Base-by-base conservation (phyloP, 2,329 filamentous ascomycete genomes). In the Fusarium transvaalense region DNA sequence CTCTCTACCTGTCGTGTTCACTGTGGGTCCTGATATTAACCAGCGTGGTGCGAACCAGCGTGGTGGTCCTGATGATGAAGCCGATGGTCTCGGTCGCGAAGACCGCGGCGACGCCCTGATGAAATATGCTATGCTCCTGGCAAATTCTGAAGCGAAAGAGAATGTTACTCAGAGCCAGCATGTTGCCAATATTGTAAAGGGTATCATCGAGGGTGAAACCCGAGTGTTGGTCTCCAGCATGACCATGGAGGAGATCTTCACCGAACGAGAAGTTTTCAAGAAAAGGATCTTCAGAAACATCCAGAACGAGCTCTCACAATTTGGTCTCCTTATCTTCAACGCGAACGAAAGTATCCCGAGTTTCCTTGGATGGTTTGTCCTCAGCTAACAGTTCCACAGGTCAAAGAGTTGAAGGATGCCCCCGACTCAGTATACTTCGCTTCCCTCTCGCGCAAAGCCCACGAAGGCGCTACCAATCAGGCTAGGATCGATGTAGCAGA, bases 241-340 rank as follows among this genome's bases (percentile, higher is more conserved):
- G 92, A 94, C 92, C n/a, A 95, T 96, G 91, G 92, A 95, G 76
- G 92, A 96, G 79, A 92, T 97, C 61, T 94, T 94, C 78, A 91
- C 89, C 63, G 90, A 92, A 79, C 84, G 92, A 34, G 89, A 92
- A 71, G 83, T 91, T 42, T 94, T 94, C 83, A 93, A 95, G 82
- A 86, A 85, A 70, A 89, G 91, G 69, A 91, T 92, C 72, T 91
- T 90, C 79, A 84, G 84, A 68, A 92, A 92, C 76, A 92, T 95
- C 59, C 91, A 94, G 76, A 86, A 86, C 61, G 93, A 97, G 77
- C 85, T 97, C 3, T 86, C 91, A 68, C 90, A 94, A 72, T 95
- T 97, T 73, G 93, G 93, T 60, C 84, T 96, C 12, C 88, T 88
- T 74, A 92, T 92, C 76, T 90, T 85, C 78, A 86, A 86, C 68